Evolutionary conservation across 805 yeast genomes (phyloP).

Genomic region (Teunomyces stri): DNA sequence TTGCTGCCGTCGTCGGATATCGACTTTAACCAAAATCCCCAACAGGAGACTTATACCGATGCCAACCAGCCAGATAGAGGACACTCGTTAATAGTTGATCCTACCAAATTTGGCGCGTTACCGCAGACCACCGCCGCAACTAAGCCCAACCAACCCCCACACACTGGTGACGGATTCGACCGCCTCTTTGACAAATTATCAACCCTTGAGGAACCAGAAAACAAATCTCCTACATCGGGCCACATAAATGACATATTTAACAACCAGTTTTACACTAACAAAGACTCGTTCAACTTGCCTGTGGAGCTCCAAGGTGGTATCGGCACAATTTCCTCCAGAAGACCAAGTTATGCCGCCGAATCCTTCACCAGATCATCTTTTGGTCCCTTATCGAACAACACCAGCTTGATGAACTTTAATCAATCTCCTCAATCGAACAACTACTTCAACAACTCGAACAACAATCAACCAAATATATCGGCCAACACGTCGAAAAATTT

Average conservation of each 20-base stretch:
- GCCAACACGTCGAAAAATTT: slow-evolving; percentile 13
- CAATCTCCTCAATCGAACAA: background rate
- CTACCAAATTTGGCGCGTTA: background rate
- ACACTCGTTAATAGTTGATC: background rate
- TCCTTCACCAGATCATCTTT: slow-evolving; percentile 42
- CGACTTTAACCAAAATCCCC: background rate
- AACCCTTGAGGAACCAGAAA: slow-evolving; percentile 13
- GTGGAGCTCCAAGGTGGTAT: slow-evolving; percentile 64
- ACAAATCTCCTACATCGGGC: slow-evolving; percentile 11
- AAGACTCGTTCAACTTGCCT: slow-evolving; percentile 48
- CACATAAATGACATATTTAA: slow-evolving; percentile 8
- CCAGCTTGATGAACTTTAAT: slow-evolving; percentile 1
- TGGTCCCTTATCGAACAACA: slow-evolving; percentile 8
- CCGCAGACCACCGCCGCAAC: slow-evolving; percentile 1
- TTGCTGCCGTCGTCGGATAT: slow-evolving; percentile 14
- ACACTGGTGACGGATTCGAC: slow-evolving; percentile 15
- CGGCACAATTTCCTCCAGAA: slow-evolving; percentile 59
- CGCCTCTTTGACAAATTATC: slow-evolving; percentile 25
- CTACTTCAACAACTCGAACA: background rate
- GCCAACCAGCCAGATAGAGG: background rate
- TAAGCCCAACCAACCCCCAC: slow-evolving; percentile 3
- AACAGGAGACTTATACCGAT: background rate
- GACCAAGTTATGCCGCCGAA: slow-evolving; percentile 77
- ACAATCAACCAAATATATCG: slow-evolving; percentile 1
- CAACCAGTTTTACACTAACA: slow-evolving; percentile 6